A percentile compares a stretch with the other conserved stretches of the same genome.
Conservation (phyloP, 2,329 filamentous ascomycete genomes). For the Alternaria sp. region DNA sequence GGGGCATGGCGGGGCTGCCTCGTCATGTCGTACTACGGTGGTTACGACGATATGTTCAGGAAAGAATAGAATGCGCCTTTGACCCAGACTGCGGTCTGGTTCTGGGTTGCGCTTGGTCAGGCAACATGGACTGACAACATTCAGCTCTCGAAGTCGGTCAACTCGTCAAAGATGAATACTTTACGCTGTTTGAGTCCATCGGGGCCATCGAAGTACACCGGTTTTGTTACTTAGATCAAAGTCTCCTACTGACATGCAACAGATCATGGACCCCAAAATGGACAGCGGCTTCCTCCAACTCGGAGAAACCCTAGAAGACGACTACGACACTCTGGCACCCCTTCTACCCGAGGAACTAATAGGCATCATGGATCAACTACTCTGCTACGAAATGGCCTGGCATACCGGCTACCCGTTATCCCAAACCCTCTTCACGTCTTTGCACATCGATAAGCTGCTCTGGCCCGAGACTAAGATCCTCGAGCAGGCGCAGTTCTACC, state of each 20-base stretch:
- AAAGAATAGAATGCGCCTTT: no score
- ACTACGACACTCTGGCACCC: conserved; percentile 74
- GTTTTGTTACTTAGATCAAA: not conserved
- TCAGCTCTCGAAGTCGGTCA: conserved; percentile 78
- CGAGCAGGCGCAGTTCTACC: conserved; percentile 68
- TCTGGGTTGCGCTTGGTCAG: no score
- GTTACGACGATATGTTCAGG: not conserved
- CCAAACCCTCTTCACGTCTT: conserved; percentile 90
- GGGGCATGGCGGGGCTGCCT: conserved; percentile 22
- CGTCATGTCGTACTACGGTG: conserved; percentile 8
- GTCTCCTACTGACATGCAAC: conserved; percentile 6
- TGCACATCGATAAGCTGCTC: conserved; percentile 85
- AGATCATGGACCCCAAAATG: conserved; percentile 99
- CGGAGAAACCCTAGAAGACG: conserved; percentile 81
- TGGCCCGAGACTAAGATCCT: conserved; percentile 71
- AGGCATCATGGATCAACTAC: conserved; percentile 91
- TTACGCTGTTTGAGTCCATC: conserved; percentile 93
- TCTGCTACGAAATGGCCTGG: conserved; percentile 97
- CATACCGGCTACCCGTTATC: conserved; percentile 94
- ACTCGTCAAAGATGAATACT: conserved; percentile 90
- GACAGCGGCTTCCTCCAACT: conserved; percentile 85
- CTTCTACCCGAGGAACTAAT: conserved; percentile 80
- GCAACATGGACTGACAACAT: conserved; percentile 16
- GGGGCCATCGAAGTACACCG: conserved; percentile 72
- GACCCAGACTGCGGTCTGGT: no score